Conservation (phyloP, 345 rosid species). For the Triadica sebifera region DNA sequence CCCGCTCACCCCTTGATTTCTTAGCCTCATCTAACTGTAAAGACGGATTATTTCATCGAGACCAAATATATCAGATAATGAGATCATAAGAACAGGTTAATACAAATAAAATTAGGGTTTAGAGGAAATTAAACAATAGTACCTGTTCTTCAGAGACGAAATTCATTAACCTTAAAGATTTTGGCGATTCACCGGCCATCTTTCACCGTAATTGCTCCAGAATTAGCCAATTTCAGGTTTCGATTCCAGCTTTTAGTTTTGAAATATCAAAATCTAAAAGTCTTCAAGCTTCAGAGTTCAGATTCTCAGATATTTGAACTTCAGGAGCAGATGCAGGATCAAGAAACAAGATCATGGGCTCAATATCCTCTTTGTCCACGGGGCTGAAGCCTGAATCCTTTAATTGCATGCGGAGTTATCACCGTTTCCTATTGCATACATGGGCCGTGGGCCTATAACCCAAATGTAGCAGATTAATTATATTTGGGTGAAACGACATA, state of each 20-base stretch:
- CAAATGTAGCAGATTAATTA: background rate
- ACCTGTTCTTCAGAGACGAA: slow-evolving; percentile 95
- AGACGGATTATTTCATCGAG: slow-evolving; percentile 7
- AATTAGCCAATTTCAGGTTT: background rate
- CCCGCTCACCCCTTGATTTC: slow-evolving; percentile 81
- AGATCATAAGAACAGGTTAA: background rate
- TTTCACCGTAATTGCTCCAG: background rate
- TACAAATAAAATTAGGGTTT: background rate
- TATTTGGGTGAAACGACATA: too few relatives aligned
- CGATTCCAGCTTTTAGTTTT: background rate
- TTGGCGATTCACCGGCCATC: slow-evolving; percentile 68
- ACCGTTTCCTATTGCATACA: background rate
- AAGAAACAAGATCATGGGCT: too few relatives aligned
- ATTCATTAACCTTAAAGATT: slow-evolving; percentile 70
- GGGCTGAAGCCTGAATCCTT: too few relatives aligned
- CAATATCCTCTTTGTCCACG: too few relatives aligned
- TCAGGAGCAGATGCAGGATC: background rate
- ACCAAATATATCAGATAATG: background rate
- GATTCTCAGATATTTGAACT: background rate
- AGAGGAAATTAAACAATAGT: background rate
- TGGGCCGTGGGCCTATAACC: background rate
- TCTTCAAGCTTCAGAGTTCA: background rate
- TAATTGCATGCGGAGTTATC: too few relatives aligned
- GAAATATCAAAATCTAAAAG: background rate
- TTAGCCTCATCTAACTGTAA: slow-evolving; percentile 77